Evolutionary conservation across 148 eudicot genomes (phyloP).

Genomic region (Amaranthus hypochondriacus): DNA sequence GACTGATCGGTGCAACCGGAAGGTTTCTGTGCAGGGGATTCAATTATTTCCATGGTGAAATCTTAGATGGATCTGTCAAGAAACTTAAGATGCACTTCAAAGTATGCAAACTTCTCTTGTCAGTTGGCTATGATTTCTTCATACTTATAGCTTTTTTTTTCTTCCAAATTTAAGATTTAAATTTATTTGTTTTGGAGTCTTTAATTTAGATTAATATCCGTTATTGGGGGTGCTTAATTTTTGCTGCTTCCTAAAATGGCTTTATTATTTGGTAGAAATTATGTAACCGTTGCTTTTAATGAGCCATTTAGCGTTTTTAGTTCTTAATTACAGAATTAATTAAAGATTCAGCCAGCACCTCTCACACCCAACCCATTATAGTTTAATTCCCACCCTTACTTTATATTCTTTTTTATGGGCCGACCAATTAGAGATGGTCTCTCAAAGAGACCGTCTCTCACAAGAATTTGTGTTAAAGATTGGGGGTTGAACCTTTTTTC

Average conservation of each 20-base stretch:
- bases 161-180: constrained; percentile 5
- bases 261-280: not conserved
- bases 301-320: not conserved
- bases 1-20: not conserved
- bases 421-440: too few species aligned
- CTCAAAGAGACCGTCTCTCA: too few species aligned
- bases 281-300: constrained; percentile 3
- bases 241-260: constrained; percentile 14
- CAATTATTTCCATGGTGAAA: constrained; percentile 14
- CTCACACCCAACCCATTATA: too few species aligned
- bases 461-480: too few species aligned
- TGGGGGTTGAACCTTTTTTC: too few species aligned
- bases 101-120: not conserved
- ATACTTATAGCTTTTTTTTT: constrained; percentile 9
- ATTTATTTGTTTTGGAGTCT: constrained; percentile 1
- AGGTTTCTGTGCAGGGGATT: constrained; percentile 4
- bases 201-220: constrained; percentile 13
- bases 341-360: too few species aligned
- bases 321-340: not conserved
- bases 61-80: not conserved
- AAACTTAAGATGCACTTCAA: not conserved
- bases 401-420: too few species aligned
- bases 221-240: constrained; percentile 9
- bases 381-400: too few species aligned
- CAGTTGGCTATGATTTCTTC: not conserved